A percentile compares a stretch with the other conserved stretches of the same genome.
phyloP scores from a whole-genome alignment of 2,329 filamentous ascomycete species.

The Penicillium sclerotiorum region DNA sequence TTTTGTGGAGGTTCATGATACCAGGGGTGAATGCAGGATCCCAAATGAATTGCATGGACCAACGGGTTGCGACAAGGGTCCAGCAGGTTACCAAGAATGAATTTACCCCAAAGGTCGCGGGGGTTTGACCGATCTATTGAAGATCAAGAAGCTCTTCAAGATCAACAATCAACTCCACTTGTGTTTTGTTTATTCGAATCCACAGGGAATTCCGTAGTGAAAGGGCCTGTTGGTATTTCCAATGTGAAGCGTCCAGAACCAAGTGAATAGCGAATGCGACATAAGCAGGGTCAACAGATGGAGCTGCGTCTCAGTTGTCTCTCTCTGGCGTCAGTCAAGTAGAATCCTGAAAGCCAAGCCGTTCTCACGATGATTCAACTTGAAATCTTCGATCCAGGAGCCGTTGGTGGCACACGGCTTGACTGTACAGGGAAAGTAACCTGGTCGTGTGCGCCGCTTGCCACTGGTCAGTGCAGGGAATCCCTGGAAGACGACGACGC shows the following conservation, averaged over 20 bases:
- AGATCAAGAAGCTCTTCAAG: neutral
- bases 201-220: neutral
- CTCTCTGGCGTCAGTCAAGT: too few species aligned
- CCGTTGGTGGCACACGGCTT: constrained; percentile 18
- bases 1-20: constrained; percentile 30
- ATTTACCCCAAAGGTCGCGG: constrained; percentile 15
- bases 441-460: constrained; percentile 23
- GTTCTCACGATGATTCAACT: neutral
- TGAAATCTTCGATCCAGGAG: neutral
- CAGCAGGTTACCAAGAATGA: constrained; percentile 10
- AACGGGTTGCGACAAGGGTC: constrained; percentile 10
- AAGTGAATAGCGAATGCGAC: neutral
- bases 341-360: too few species aligned
- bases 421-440: constrained; percentile 23
- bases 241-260: neutral
- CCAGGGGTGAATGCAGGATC: constrained; percentile 32
- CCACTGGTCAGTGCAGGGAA: constrained; percentile 28
- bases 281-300: neutral
- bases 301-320: too few species aligned
- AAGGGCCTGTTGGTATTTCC: neutral
- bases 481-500: constrained; percentile 16
- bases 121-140: constrained; percentile 13
- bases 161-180: neutral
- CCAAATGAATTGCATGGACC: constrained; percentile 26
- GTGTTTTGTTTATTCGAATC: neutral